phyloP scores from a whole-genome alignment of 192 early-diverging fungal species.

The Coemansia sp. region DNA sequence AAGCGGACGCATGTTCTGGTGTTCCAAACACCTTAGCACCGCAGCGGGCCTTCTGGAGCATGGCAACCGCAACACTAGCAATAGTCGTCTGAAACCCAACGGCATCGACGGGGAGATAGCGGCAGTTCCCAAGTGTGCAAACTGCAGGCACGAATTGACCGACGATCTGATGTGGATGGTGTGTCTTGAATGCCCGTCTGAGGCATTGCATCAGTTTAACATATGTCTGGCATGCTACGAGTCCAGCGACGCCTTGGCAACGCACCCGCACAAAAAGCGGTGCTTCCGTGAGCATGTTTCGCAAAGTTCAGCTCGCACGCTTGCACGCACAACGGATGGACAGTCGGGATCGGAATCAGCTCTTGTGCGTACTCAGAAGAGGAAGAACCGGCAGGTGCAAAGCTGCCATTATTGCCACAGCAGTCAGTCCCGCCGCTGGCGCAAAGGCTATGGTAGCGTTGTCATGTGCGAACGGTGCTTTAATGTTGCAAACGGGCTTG shows the following conservation, averaged over 20 bases:
- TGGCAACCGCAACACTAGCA: not conserved
- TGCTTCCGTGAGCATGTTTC: slow-evolving; percentile 54
- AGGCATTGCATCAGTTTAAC: slow-evolving; percentile 31
- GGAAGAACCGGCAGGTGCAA: not conserved
- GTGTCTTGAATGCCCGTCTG: slow-evolving; percentile 40
- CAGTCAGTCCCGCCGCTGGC: slow-evolving; percentile 46
- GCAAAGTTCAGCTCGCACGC: not conserved
- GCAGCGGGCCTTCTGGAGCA: not conserved
- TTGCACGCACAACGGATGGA: not conserved
- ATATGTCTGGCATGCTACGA: slow-evolving; percentile 52
- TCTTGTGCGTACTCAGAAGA: slow-evolving; percentile 6
- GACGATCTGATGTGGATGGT: slow-evolving; percentile 53
- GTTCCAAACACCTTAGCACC: slow-evolving; percentile 67
- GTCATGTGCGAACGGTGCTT: slow-evolving; percentile 57
- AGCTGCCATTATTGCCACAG: slow-evolving; percentile 54
- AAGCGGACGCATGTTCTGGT: slow-evolving; percentile 86
- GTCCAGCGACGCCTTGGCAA: slow-evolving; percentile 38
- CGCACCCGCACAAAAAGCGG: slow-evolving; percentile 54
- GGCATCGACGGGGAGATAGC: slow-evolving; percentile 6
- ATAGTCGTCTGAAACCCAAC: not conserved
- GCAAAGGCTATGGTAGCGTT: slow-evolving; percentile 49
- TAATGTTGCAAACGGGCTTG: slow-evolving; percentile 32
- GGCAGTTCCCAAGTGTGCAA: slow-evolving; percentile 47
- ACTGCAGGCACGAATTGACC: slow-evolving; percentile 27
- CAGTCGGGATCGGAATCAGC: slow-evolving; percentile 14